These are phyloP conservation scores for Epicoccum nigrum DNA, from an alignment of 2,329 filamentous ascomycete species.

Conservation along the genomic window DNA sequence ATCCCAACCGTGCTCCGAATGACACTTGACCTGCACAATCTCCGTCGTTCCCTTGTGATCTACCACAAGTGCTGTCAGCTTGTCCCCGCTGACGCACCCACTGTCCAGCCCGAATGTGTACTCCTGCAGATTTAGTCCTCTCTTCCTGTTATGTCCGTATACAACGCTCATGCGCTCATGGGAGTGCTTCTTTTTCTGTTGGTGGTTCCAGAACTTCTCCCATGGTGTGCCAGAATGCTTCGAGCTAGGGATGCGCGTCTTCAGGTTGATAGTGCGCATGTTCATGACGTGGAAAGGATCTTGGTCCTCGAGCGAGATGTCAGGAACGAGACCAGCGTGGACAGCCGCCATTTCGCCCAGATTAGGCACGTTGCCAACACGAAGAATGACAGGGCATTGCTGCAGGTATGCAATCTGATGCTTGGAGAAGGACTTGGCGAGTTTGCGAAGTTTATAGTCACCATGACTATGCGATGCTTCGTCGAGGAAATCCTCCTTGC, in stretches of 20 bases:
- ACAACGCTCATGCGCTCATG: slow-evolving; percentile 68
- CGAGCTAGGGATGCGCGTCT: slow-evolving; percentile 62
- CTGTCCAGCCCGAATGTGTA: slow-evolving; percentile 88
- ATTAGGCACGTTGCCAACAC: slow-evolving; percentile 66
- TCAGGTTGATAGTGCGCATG: slow-evolving; percentile 78
- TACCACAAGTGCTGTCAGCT: slow-evolving; percentile 78
- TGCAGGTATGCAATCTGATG: slow-evolving; percentile 73
- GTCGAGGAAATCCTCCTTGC: slow-evolving; percentile 37
- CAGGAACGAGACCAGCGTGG: slow-evolving; percentile 85
- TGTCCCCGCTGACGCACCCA: slow-evolving; percentile 76
- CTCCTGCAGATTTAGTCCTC: slow-evolving; percentile 68
- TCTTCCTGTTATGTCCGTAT: slow-evolving; percentile 71
- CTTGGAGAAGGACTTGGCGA: slow-evolving; percentile 62
- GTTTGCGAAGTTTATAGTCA: slow-evolving; percentile 53
- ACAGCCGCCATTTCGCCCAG: slow-evolving; percentile 74
- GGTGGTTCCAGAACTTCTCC: slow-evolving; percentile 65
- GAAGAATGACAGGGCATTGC: slow-evolving; percentile 77
- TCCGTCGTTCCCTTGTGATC: slow-evolving; percentile 55
- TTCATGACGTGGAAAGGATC: slow-evolving; percentile 88
- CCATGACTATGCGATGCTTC: slow-evolving; percentile 40
- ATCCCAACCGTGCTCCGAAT: slow-evolving; percentile 30
- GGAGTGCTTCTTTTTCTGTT: slow-evolving; percentile 42
- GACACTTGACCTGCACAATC: slow-evolving; percentile 50
- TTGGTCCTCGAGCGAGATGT: slow-evolving; percentile 70
- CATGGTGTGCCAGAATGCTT: slow-evolving; percentile 66